Conservation (phyloP, 1,284 basidiomycete genomes). For the Peniophora sp. region DNA sequence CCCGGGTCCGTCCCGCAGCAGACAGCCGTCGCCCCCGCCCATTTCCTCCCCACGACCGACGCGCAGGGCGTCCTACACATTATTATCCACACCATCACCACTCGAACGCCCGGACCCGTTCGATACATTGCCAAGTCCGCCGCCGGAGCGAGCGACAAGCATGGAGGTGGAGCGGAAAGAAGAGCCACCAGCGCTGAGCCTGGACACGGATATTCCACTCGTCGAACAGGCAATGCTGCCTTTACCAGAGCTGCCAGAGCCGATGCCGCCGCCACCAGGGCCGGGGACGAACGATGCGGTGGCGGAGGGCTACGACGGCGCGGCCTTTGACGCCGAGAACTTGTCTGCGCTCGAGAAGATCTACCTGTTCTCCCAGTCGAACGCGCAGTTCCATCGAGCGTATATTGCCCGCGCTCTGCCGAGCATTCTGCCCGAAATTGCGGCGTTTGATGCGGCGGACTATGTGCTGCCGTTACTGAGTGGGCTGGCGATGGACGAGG, state of each 20-base stretch:
- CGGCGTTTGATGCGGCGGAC: conserved; percentile 85
- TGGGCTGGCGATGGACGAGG: conserved; percentile 83
- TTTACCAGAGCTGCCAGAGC: too few species aligned
- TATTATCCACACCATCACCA: conserved; percentile 3
- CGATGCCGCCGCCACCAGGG: too few species aligned
- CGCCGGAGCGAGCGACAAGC: conserved; percentile 10
- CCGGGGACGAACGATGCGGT: too few species aligned
- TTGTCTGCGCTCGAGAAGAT: conserved; percentile 88
- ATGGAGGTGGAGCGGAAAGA: too few species aligned
- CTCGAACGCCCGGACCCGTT: conserved; percentile 7
- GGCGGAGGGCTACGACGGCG: conserved; percentile 13
- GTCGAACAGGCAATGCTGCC: too few species aligned
- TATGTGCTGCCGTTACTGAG: conserved; percentile 90
- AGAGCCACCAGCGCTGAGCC: too few species aligned
- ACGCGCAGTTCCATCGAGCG: conserved; percentile 75
- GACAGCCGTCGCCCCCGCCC: background rate
- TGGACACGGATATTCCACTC: too few species aligned
- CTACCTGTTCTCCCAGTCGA: conserved; percentile 87
- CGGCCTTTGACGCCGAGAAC: conserved; percentile 55
- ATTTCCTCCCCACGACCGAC: background rate
- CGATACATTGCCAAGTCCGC: conserved; percentile 14
- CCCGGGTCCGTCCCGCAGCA: background rate
- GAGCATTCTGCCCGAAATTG: conserved; percentile 65
- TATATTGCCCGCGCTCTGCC: conserved; percentile 82
- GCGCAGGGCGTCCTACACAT: background rate